Percentiles rank a stretch among this genome's conserved stretches.
Evolutionary conservation across 805 yeast species (phyloP).

Genomic region (Wickerhamomyces strasburgensis): DNA sequence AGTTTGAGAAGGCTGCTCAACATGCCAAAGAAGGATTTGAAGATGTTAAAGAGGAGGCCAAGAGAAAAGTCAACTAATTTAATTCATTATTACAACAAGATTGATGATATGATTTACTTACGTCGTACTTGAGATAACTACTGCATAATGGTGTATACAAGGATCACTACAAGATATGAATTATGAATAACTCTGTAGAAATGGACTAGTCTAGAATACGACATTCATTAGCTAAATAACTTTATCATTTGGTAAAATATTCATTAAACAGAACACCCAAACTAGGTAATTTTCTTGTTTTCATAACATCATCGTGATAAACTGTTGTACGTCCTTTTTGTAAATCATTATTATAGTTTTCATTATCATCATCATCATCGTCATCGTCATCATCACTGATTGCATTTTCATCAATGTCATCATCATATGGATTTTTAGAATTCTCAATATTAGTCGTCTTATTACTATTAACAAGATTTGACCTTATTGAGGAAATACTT

Average conservation of each 20-base stretch:
- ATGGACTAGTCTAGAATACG: too few relatives aligned
- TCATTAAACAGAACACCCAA: constrained; percentile 20
- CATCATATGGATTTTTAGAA: too few relatives aligned
- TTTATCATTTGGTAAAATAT: constrained; percentile 10
- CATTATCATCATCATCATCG: neutral
- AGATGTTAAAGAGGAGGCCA: constrained; percentile 9
- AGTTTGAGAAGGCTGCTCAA: constrained; percentile 1
- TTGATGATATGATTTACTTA: too few relatives aligned
- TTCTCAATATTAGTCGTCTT: too few relatives aligned
- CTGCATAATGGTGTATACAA: too few relatives aligned
- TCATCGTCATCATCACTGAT: constrained; percentile 16
- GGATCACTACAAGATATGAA: too few relatives aligned
- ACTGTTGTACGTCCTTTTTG: too few relatives aligned
- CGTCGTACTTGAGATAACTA: too few relatives aligned
- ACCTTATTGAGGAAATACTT: neutral
- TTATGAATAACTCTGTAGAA: too few relatives aligned
- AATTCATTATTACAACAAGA: too few relatives aligned
- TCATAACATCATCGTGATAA: constrained; percentile 3
- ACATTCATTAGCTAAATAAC: neutral
- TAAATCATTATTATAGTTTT: too few relatives aligned
- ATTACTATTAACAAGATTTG: too few relatives aligned
- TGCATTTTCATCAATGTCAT: constrained; percentile 6
- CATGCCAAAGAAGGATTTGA: constrained; percentile 3
- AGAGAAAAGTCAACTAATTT: constrained; percentile 2
- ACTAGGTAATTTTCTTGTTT: constrained; percentile 12